Evolutionary conservation across 306 rosid species (phyloP), one percentile per base, ranked within the genome.

Genomic region (Canavalia gladiata): DNA sequence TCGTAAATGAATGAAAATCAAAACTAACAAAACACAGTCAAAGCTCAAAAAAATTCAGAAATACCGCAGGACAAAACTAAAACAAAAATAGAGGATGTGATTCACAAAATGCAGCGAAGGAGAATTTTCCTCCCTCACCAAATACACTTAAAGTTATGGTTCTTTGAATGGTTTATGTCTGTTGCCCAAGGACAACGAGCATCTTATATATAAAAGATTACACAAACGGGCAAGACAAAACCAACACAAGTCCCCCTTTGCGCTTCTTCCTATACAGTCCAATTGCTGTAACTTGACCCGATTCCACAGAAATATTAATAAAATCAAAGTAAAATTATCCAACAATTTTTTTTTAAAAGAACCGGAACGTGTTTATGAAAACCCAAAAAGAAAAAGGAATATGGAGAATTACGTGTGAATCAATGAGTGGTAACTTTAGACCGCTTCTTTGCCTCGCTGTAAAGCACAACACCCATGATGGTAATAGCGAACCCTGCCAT

Each of bases 361-460:
- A 42, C 43, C 65, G 52, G 78, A 69, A 68, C 74, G 45, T 62
- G 42, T 43, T 31, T 54, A 31, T 45, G 51, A 69, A 84, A 68
- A 41, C 13, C 25, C 46, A 47, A 51, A 68, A 49, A 9, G 62
- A 51, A 28, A 47, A 74, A 50, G 46, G 28, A 71, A 31, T 37
- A 28, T 30, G 29, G 58, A 58, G 28, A 30, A 63, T 18, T n/a
- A 60, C 49, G 13, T 54, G 69, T 39, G 4, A n/a, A 51, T 83
- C 82, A 87, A 81, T 87, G 90, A 65, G 87, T 72, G 8, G 90
- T 88, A 28, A 84, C 86, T 84, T 95, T 95, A 13, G 97, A 91
- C 72, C 98, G 82, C 89, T 92, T 95, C 91, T 81, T 95, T 2
- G 95, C 98, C 82, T 95, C 98, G 45, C 98, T 93, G 83, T 95